phyloP scores from a whole-genome alignment of 2,329 filamentous ascomycete genomes.

The Cryphonectria naterciae region DNA sequence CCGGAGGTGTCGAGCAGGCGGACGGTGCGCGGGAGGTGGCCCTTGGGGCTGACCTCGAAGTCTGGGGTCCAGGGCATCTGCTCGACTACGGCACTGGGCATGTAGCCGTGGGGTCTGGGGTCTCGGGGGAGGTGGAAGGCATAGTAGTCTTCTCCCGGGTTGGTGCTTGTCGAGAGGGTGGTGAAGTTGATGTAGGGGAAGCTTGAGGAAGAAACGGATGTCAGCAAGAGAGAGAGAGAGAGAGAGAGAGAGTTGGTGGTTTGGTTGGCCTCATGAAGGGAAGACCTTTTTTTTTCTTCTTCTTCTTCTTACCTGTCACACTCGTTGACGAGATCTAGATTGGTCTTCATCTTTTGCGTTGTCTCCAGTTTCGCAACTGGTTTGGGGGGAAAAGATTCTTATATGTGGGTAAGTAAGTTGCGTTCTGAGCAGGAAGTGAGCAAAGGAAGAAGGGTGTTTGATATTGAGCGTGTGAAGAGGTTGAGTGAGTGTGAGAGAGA shows the following conservation, averaged over 20 bases:
- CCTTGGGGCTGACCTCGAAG: constrained; percentile 38
- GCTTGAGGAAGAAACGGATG: constrained; percentile 37
- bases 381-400: background rate
- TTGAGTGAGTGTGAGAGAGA: background rate
- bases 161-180: constrained; percentile 43
- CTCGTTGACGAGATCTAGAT: constrained; percentile 25
- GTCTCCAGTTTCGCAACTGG: constrained; percentile 27
- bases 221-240: background rate
- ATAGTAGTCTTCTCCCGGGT: constrained; percentile 38
- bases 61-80: constrained; percentile 50
- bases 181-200: constrained; percentile 47
- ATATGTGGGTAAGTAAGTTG: background rate
- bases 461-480: background rate
- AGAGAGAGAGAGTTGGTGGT: background rate
- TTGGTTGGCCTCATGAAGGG: no score
- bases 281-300: no score
- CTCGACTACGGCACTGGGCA: constrained; percentile 49
- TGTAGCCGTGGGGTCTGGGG: constrained; percentile 52
- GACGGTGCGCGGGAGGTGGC: constrained; percentile 38
- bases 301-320: constrained; percentile 27
- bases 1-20: constrained; percentile 37
- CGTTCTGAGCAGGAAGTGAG: background rate
- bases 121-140: constrained; percentile 51
- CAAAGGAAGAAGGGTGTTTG: background rate
- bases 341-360: constrained; percentile 9